Conservation (phyloP, 495 filamentous ascomycete species). For the Umbilicaria muhlenbergii region DNA sequence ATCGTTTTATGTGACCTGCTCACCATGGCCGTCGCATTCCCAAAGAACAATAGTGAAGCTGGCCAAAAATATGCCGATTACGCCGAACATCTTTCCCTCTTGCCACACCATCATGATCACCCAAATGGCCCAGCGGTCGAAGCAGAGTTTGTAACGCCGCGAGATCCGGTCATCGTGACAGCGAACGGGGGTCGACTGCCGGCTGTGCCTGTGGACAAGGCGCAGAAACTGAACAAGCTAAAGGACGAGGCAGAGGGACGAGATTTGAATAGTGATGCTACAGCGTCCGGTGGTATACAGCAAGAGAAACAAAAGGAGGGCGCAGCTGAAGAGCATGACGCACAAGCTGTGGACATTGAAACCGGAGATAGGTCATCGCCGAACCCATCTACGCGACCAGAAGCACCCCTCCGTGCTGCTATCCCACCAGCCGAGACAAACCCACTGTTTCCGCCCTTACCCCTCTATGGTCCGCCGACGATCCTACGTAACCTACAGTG, state of each 20-base stretch:
- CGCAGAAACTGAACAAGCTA: constrained; percentile 47
- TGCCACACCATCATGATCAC: constrained; percentile 12
- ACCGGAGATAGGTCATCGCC: background rate
- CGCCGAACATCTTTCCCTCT: constrained; percentile 42
- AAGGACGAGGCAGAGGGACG: constrained; percentile 28
- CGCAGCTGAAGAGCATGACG: background rate
- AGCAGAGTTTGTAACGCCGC: constrained; percentile 50
- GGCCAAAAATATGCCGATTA: constrained; percentile 33
- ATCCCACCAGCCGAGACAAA: constrained; percentile 50
- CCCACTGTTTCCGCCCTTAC: constrained; percentile 78
- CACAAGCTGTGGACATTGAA: background rate
- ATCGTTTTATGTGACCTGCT: no score
- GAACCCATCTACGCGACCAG: constrained; percentile 10
- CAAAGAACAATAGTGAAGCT: constrained; percentile 10
- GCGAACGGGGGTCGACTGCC: constrained; percentile 49
- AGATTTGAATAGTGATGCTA: constrained; percentile 1
- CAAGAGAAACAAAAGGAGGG: background rate
- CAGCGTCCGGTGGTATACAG: background rate
- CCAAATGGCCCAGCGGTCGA: constrained; percentile 33
- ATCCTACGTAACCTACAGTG: constrained; percentile 46
- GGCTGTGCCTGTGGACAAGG: constrained; percentile 46
- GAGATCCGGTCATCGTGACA: constrained; percentile 55
- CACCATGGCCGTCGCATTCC: no score
- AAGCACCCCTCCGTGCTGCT: constrained; percentile 20
- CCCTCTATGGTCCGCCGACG: constrained; percentile 65